A percentile compares a stretch with the other conserved stretches of the same genome.
phyloP scores from a whole-genome alignment of 805 yeast genomes.

The Naumovozyma castellii region DNA sequence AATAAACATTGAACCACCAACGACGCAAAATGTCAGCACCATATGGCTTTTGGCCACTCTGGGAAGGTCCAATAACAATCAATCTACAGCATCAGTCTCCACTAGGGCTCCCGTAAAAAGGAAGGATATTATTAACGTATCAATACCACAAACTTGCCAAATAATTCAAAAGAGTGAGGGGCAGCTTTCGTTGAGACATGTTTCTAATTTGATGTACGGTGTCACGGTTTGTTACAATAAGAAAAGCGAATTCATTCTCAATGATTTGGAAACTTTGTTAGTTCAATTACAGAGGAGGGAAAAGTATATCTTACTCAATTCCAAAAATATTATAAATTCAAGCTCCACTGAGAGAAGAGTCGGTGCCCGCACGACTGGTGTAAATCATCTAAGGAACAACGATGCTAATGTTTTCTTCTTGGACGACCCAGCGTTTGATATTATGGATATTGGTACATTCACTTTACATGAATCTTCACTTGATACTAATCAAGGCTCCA shows the following conservation, averaged over 20 bases:
- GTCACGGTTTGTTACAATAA: conserved; percentile 26
- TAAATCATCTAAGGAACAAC: neutral
- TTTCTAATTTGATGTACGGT: conserved; percentile 26
- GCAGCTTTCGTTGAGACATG: conserved; percentile 20
- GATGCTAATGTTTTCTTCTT: conserved; percentile 1
- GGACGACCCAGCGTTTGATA: conserved; percentile 25
- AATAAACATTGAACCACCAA: neutral
- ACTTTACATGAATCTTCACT: conserved; percentile 7
- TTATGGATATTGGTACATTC: conserved; percentile 8
- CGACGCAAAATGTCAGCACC: conserved; percentile 16
- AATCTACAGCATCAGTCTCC: neutral
- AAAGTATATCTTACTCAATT: neutral
- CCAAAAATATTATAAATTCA: too few relatives aligned
- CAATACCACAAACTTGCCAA: conserved; percentile 26
- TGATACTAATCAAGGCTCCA: conserved; percentile 3
- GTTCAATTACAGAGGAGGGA: conserved; percentile 14
- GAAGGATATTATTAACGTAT: conserved; percentile 25
- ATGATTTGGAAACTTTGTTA: conserved; percentile 18
- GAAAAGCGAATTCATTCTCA: conserved; percentile 25
- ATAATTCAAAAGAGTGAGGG: conserved; percentile 13
- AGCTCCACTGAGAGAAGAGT: too few relatives aligned
- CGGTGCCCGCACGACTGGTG: too few relatives aligned
- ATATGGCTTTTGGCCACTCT: conserved; percentile 27
- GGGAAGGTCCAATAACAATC: conserved; percentile 8
- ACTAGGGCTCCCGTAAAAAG: conserved; percentile 14